Base-by-base conservation (phyloP, 352 stramenopile genomes). In the Pythium diclinum region DNA sequence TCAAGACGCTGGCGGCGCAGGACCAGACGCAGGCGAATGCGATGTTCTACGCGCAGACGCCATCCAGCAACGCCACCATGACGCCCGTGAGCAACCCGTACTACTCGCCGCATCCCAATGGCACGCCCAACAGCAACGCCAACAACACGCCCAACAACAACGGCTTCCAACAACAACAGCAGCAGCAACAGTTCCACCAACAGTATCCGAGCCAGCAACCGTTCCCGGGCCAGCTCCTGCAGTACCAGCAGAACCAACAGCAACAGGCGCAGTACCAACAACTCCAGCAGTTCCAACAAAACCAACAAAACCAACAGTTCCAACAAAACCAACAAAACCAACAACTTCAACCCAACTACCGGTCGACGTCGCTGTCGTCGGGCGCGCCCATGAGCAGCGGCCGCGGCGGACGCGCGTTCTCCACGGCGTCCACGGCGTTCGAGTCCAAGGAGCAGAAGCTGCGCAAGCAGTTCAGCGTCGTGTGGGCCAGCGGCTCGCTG, bases 381-480 rank as follows among this genome's bases (percentile, higher is more conserved):
- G 34, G 40, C 2, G 48, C 46, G 25, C 34, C 57, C 34, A 21
- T 17, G 33, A 46, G 25, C 33, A 58, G n/a, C 40, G 53, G 34
- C 23, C 56, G 62, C 44, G 48, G 30, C n/a, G 44, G 28, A 16
- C 67, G 67, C 40, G 54, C 67, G 19, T 32, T 65, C 40, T 74
- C 67, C 16, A 52, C 69, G 57, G 36, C 63, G 14, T 74, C 71
- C 65, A 77, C 49, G 23, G 69, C 49, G 21, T 72, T 65, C 7
- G 68, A 51, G 44, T 51, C 71, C n/a, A 63, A 66, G 53, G 69
- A 87, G 53, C 67, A 71, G 10, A 68, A 82, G 38, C 65, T 88
- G 23, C 65, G 76, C 30, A 91, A 89, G 61, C 81, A 92, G 67
- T 92, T 80, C 68, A 92, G 75, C 40, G 83, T 79, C 30, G 76